phyloP scores from a whole-genome alignment of 805 yeast species.

The Metschnikowia cerradonensis region DNA sequence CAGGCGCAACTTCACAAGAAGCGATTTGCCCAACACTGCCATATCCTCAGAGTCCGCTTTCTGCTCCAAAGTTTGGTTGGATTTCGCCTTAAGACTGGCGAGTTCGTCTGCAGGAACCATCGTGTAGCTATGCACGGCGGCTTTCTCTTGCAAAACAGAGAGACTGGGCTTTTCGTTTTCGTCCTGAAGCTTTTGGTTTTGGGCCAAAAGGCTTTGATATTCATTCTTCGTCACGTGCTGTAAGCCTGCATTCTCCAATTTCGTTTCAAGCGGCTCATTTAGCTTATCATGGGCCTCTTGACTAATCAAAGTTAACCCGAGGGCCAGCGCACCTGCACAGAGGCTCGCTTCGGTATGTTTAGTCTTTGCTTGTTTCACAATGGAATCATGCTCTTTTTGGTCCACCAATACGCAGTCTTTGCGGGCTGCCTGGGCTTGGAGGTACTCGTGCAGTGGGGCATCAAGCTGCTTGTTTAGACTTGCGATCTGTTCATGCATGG shows the following conservation, averaged over 20 bases:
- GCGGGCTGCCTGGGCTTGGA: constrained; percentile 7
- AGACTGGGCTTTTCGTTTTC: constrained; percentile 6
- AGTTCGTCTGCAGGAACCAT: constrained; percentile 13
- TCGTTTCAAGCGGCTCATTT: constrained; percentile 9
- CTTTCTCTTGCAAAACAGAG: constrained; percentile 9
- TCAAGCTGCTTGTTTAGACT: neutral
- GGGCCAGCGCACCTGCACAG: constrained; percentile 20
- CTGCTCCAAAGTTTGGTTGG: constrained; percentile 8
- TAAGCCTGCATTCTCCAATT: constrained; percentile 9
- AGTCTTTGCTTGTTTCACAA: constrained; percentile 9
- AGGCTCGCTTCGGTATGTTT: constrained; percentile 21
- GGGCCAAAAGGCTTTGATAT: constrained; percentile 4
- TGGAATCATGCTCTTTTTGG: constrained; percentile 8
- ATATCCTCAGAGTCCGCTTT: constrained; percentile 19
- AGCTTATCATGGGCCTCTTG: neutral
- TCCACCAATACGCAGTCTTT: constrained; percentile 3
- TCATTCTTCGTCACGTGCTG: constrained; percentile 10
- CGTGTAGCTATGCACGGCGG: constrained; percentile 5
- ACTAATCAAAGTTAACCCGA: constrained; percentile 9
- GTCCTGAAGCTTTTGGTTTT: constrained; percentile 1
- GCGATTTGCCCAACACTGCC: constrained; percentile 15
- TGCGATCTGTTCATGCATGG: constrained; percentile 2
- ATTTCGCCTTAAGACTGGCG: constrained; percentile 9
- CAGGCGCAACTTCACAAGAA: constrained; percentile 14
- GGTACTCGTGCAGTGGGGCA: constrained; percentile 14